Percentiles rank a stretch among this genome's conserved stretches.
phyloP scores from a whole-genome alignment of 352 stramenopile genomes.

The Pythium pyrilobum region DNA sequence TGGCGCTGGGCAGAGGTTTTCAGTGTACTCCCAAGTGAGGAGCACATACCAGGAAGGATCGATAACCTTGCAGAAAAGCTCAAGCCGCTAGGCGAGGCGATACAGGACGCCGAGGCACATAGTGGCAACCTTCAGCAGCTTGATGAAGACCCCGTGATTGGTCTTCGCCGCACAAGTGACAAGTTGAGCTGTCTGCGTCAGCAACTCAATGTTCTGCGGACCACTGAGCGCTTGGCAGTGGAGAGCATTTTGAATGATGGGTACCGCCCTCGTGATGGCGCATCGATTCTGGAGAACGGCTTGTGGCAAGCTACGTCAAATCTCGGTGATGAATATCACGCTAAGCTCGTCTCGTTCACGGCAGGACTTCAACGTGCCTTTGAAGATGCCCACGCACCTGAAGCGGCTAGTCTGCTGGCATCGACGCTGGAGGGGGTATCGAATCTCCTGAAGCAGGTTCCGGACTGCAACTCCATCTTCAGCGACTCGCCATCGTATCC shows the following conservation, averaged over 20 bases:
- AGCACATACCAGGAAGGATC: too few species aligned
- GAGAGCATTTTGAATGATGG: background rate
- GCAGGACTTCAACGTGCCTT: background rate
- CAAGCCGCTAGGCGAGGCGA: too few species aligned
- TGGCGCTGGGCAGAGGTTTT: too few species aligned
- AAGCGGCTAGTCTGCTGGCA: background rate
- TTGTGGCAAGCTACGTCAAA: background rate
- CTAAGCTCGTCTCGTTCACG: background rate
- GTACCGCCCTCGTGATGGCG: background rate
- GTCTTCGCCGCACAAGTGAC: too few species aligned
- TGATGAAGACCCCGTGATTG: background rate
- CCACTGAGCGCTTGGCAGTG: background rate
- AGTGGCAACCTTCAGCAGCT: constrained; percentile 8
- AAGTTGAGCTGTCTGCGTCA: background rate
- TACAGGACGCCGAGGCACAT: too few species aligned
- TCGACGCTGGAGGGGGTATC: constrained; percentile 26
- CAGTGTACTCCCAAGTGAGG: too few species aligned
- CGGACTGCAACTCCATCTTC: constrained; percentile 57
- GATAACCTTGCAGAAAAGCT: too few species aligned
- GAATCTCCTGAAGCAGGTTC: constrained; percentile 39
- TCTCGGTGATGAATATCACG: constrained; percentile 1
- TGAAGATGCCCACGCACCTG: background rate
- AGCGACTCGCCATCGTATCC: constrained; percentile 44
- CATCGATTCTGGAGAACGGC: background rate
- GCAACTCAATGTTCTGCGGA: background rate